Evolutionary conservation across 169 alveolate species (phyloP), one percentile per base, ranked within the genome.

Genomic region (Sarcocystis neurona): DNA sequence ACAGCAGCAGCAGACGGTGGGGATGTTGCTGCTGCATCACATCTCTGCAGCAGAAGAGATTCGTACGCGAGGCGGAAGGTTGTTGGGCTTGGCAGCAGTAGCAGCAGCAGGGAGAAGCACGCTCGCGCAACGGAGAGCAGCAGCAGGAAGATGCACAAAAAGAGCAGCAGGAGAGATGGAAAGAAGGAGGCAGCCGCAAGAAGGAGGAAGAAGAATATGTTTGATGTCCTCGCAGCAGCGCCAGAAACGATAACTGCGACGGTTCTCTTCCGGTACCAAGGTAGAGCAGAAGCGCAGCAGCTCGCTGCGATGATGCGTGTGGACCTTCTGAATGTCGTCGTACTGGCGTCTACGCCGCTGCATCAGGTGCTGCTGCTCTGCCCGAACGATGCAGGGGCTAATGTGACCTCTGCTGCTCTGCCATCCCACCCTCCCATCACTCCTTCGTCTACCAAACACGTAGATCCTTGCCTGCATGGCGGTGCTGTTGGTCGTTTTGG

Each of bases 261-360:
- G 43, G 88, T 89, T 0, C 63, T 89, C 37, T 89, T 75, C 60
- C 68, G 46, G 34, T 8, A 84, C 1, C 47, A 63, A 12, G 93
- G 93, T 46, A 63, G 74, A 63, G 30, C 34, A 18, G 84, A 89
- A 70, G 93, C 93, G 50, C 72, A 44, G 72, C 84, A 56, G 43
- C 87, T 89, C 53, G 84, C 90, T 4, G 88, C 66, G 15, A 43
- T 84, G 34, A 87, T 89, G 90, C 82, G 70, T 58, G 90, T 80
- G 0, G 93, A 89, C 32, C 88, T 84, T 6, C 85, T 84, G 50
- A 85, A 70, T 5, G 93, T 89, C 30, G 27, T 89, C 56, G 74
- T 89, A 48, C 84, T 77, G 37, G 79, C 84, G 23, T 89, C 89
- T 32, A 56, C 78, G 60, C 88, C 91, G 1, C 84, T 78, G 46